phyloP scores from a whole-genome alignment of 352 stramenopile species.

The Globisporangium perplexum region DNA sequence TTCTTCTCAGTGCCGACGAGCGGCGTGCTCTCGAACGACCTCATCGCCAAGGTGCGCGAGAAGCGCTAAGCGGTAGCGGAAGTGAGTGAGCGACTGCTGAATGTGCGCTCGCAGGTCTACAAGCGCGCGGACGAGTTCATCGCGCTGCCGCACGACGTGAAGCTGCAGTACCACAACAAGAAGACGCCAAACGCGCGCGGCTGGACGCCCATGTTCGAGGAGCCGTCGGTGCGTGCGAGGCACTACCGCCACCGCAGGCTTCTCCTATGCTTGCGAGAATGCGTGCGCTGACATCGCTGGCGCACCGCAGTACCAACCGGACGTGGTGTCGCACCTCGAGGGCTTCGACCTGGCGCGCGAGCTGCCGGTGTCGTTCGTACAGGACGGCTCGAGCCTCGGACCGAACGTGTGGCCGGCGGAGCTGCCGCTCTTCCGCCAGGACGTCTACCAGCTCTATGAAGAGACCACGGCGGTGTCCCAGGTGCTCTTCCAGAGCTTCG shows the following conservation, averaged over 20 bases:
- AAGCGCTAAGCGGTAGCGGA: too few species aligned
- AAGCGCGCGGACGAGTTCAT: constrained; percentile 62
- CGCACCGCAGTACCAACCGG: constrained; percentile 62
- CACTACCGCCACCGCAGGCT: too few species aligned
- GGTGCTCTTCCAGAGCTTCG: constrained; percentile 69
- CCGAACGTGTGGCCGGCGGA: constrained; percentile 73
- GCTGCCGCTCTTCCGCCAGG: constrained; percentile 47
- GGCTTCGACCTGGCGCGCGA: constrained; percentile 71
- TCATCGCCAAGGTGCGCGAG: constrained; percentile 35
- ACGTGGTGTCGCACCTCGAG: constrained; percentile 70
- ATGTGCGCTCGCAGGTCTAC: constrained; percentile 32
- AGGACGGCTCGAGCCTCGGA: constrained; percentile 59
- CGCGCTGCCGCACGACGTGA: constrained; percentile 47
- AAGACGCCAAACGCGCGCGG: constrained; percentile 63
- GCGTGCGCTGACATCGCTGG: neutral
- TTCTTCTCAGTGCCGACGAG: constrained; percentile 80
- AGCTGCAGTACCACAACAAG: constrained; percentile 77
- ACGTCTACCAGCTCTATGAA: constrained; percentile 73
- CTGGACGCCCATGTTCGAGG: constrained; percentile 82
- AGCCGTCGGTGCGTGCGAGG: constrained; percentile 49
- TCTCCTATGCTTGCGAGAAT: neutral
- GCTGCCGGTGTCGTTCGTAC: constrained; percentile 42
- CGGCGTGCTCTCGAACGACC: constrained; percentile 38
- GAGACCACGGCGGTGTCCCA: constrained; percentile 60
- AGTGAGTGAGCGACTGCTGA: neutral